phyloP scores from a whole-genome alignment of 108 stramenopile genomes.

The Skeletonema costatum region DNA sequence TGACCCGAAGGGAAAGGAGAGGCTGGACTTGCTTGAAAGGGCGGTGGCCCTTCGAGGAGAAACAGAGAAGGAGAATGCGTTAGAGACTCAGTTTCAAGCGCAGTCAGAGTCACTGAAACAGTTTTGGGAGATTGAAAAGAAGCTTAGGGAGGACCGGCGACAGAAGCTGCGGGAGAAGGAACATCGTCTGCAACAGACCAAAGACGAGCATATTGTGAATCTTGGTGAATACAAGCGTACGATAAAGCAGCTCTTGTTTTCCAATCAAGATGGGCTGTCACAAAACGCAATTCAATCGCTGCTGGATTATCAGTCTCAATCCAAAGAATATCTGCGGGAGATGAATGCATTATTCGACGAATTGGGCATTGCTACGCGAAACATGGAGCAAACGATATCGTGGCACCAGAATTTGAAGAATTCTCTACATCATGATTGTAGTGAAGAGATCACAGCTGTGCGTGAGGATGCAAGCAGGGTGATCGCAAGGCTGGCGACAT shows the following conservation, averaged over 20 bases:
- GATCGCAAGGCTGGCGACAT: conserved; percentile 21
- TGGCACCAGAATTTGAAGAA: conserved; percentile 26
- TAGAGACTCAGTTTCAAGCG: conserved; percentile 20
- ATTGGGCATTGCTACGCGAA: conserved; percentile 13
- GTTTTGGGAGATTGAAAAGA: conserved; percentile 50
- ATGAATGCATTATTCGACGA: conserved; percentile 8
- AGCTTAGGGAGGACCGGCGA: conserved; percentile 22
- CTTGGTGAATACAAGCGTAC: conserved; percentile 35
- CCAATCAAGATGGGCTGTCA: conserved; percentile 34
- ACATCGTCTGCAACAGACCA: conserved; percentile 31
- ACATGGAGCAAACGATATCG: conserved; percentile 7
- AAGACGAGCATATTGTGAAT: conserved; percentile 26
- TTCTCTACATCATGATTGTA: conserved; percentile 8
- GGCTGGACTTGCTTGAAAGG: conserved; percentile 27
- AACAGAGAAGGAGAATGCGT: not conserved
- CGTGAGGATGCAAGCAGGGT: conserved; percentile 34
- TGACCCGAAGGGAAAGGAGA: conserved; percentile 19
- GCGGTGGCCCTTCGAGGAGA: conserved; percentile 16
- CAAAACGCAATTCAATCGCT: conserved; percentile 19
- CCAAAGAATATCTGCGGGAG: conserved; percentile 22
- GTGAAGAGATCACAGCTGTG: conserved; percentile 11
- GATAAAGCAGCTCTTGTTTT: conserved; percentile 35
- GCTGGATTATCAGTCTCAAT: conserved; percentile 21
- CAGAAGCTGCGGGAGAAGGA: conserved; percentile 33
- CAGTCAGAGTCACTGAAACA: conserved; percentile 26